Evolutionary conservation across 192 early-diverging fungal genomes (phyloP), one percentile per base, ranked within the genome.

Genomic region (Spizellomyces punctatus): DNA sequence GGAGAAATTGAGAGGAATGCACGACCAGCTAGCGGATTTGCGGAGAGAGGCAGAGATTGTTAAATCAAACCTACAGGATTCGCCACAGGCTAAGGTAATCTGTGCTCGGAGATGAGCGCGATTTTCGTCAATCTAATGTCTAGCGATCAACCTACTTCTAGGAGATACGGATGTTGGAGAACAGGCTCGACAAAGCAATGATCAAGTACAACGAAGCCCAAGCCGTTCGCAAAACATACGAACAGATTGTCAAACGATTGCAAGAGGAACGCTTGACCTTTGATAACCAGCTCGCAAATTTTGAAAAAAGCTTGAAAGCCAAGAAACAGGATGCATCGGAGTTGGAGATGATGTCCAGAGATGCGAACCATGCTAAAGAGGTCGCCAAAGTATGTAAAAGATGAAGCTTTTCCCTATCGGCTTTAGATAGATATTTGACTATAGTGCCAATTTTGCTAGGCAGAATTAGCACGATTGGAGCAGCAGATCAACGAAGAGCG

Each of bases 141-240:
- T 8, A 14, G 12, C 10, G 12, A 65, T 46, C 48, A 5, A 65
- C 64, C 12, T 65, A 41, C 45, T 5, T 64, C 16, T 49, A 88
- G 84, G 86, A 88, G 68, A 86, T 89, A 46, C 64, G 85, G 36
- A 82, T 76, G 74, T 76, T 89, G 5, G 86, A 89, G 64, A 89
- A 88, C 73, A 47, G 84, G 6, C 75, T 89, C 3, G 87, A 89
- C 72, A 89, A 88, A 67, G 86, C 86, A 27, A 79, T 81, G 68
- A 89, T 88, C 70, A 89, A 89, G 66, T 89, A 86, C 76, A 86
- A 89, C 71, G 87, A 89, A 67, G 83, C 87, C 2, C 87, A 88
- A 58, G 82, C 87, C 1, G 80, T 89, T 44, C 74, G 80, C 22
- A 89, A 88, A 70, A 86, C 81, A 0, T 89, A 89, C 69, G 87